Conservation (phyloP, 139 green algal species). For the Eudorina sp. region DNA sequence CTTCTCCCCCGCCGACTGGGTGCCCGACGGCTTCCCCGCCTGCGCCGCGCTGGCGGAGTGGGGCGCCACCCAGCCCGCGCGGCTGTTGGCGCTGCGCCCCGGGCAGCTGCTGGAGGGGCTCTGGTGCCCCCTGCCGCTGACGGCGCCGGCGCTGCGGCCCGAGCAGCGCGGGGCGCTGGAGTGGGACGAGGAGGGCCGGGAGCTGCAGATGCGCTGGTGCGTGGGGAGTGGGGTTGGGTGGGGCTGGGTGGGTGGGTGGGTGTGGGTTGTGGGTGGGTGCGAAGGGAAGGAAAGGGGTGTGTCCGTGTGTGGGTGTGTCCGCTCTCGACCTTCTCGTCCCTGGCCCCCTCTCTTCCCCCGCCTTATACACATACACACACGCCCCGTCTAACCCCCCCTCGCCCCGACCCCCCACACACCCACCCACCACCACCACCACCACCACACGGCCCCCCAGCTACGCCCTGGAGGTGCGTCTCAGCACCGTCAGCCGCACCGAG, state of each 20-base stretch:
- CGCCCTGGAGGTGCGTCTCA: slow-evolving; percentile 11
- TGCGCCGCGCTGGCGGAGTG: slow-evolving; percentile 21
- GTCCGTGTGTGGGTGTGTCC: not conserved
- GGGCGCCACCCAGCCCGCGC: slow-evolving; percentile 15
- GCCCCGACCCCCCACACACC: not conserved
- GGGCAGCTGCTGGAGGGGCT: slow-evolving; percentile 12
- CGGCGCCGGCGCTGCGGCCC: not conserved
- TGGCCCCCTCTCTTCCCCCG: not conserved
- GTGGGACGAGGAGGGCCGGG: slow-evolving; percentile 5
- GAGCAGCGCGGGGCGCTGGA: not conserved
- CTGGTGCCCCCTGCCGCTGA: slow-evolving; percentile 40
- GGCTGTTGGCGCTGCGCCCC: not conserved
- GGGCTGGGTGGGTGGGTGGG: not conserved
- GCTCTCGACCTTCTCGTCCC: not conserved
- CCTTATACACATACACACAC: not conserved
- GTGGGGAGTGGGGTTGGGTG: not conserved
- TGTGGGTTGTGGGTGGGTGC: not conserved
- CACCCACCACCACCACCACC: not conserved
- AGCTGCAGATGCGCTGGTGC: slow-evolving; percentile 34
- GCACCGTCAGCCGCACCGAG: not conserved
- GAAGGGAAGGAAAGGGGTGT: not conserved
- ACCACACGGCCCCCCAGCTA: not conserved
- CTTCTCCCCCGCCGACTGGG: slow-evolving; percentile 52
- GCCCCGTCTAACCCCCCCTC: not conserved
- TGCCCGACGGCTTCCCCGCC: slow-evolving; percentile 39